phyloP scores from a whole-genome alignment of 768 basidiomycete species.

The Candolleomyces eurysporus region DNA sequence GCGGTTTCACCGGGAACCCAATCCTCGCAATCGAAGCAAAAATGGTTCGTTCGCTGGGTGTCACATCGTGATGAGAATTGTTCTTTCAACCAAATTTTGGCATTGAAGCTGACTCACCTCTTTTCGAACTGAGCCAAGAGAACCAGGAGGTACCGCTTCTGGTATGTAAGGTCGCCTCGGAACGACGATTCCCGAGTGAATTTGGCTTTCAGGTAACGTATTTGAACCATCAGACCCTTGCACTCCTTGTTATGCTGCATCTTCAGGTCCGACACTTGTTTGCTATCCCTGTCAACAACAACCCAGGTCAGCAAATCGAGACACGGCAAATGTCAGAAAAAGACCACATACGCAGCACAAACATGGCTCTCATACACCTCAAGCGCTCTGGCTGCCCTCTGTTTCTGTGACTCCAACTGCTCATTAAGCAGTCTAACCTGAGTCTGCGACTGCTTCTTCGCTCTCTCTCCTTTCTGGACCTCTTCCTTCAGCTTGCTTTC shows the following conservation, averaged over 20 bases:
- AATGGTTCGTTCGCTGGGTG: slow-evolving; percentile 62
- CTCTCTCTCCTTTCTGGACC: slow-evolving; percentile 50
- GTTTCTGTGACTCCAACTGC: slow-evolving; percentile 56
- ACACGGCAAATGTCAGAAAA: background rate
- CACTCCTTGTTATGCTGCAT: slow-evolving; percentile 80
- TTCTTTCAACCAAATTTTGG: background rate
- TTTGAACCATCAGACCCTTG: slow-evolving; percentile 88
- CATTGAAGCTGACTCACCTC: slow-evolving; percentile 46
- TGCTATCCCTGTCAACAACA: slow-evolving; percentile 42
- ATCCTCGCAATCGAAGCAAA: slow-evolving; percentile 74
- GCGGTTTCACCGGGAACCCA: slow-evolving; percentile 56
- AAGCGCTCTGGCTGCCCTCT: slow-evolving; percentile 43
- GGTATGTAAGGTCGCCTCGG: slow-evolving; percentile 73
- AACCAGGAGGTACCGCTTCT: slow-evolving; percentile 84
- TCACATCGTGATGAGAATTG: slow-evolving; percentile 6
- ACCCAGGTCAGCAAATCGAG: background rate
- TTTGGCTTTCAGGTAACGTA: slow-evolving; percentile 88
- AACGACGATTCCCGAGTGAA: slow-evolving; percentile 83
- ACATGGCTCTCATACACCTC: slow-evolving; percentile 55
- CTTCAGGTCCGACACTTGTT: slow-evolving; percentile 53
- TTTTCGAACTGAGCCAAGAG: slow-evolving; percentile 70
- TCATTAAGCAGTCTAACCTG: slow-evolving; percentile 67
- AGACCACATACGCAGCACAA: slow-evolving; percentile 52
- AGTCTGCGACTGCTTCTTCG: slow-evolving; percentile 64
- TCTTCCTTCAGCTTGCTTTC: slow-evolving; percentile 59